These are phyloP conservation scores for Linnemannia exigua DNA, from an alignment of 192 early-diverging fungal species.

Conservation along the genomic window DNA sequence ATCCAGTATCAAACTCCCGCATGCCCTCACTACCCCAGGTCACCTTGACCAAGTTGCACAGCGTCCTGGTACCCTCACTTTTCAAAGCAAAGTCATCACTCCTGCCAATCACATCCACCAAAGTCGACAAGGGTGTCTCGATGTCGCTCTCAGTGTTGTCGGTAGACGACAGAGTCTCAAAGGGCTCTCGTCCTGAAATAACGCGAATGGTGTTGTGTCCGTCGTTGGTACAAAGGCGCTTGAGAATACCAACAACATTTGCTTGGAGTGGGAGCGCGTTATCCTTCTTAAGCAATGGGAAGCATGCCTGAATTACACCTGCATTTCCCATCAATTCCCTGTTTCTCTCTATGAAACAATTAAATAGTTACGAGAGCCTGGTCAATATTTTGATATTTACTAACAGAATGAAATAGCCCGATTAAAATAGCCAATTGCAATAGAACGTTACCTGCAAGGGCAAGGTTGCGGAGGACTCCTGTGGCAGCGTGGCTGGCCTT, in stretches of 20 bases:
- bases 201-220: slow-evolving; percentile 47
- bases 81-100: slow-evolving; percentile 66
- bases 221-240: slow-evolving; percentile 61
- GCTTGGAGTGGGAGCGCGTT: slow-evolving; percentile 68
- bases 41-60: slow-evolving; percentile 66
- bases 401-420: background rate
- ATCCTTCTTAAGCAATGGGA: slow-evolving; percentile 65
- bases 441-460: slow-evolving; percentile 63
- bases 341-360: slow-evolving; percentile 54
- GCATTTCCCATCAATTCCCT: slow-evolving; percentile 62
- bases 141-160: slow-evolving; percentile 28
- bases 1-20: slow-evolving; percentile 39
- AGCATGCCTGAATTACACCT: slow-evolving; percentile 61
- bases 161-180: slow-evolving; percentile 40
- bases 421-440: background rate
- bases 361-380: background rate
- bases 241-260: slow-evolving; percentile 67
- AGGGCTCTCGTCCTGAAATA: slow-evolving; percentile 51
- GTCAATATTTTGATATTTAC: background rate
- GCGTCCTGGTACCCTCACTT: slow-evolving; percentile 68
- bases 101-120: slow-evolving; percentile 60
- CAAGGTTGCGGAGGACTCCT: slow-evolving; percentile 78
- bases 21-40: slow-evolving; percentile 60
- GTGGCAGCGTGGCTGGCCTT: slow-evolving; percentile 72
- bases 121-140: slow-evolving; percentile 38